phyloP scores from a whole-genome alignment of 2,329 filamentous ascomycete genomes.

The Arachnopeziza araneosa region DNA sequence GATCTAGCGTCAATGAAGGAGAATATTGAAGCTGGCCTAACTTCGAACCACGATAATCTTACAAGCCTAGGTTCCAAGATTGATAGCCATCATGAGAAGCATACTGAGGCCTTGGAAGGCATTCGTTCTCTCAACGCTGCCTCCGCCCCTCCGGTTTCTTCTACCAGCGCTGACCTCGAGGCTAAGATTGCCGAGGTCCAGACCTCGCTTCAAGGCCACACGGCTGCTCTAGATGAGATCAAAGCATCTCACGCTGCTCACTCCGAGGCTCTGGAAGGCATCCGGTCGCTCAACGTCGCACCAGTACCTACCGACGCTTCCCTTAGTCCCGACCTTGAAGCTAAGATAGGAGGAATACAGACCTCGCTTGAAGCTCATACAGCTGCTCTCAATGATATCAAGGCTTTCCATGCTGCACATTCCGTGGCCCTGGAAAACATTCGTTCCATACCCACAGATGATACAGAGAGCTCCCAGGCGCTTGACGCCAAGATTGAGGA shows the following conservation, averaged over 20 bases:
- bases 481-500: slow-evolving; percentile 8
- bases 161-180: slow-evolving; percentile 2
- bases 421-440: slow-evolving; percentile 9
- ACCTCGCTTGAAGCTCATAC: slow-evolving; percentile 10
- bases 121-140: background rate
- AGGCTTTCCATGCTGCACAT: slow-evolving; percentile 8
- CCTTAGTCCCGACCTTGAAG: slow-evolving; percentile 4
- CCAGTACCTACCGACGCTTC: background rate
- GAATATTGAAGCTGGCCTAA: slow-evolving; percentile 18
- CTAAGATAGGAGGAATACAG: slow-evolving; percentile 8
- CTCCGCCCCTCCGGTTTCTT: background rate
- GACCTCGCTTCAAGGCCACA: slow-evolving; percentile 8
- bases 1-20: slow-evolving; percentile 20
- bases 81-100: slow-evolving; percentile 8
- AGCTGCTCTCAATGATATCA: slow-evolving; percentile 12
- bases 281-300: background rate
- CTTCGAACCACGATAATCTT: slow-evolving; percentile 18
- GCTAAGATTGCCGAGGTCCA: slow-evolving; percentile 7
- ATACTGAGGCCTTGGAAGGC: slow-evolving; percentile 11
- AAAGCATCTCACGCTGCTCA: slow-evolving; percentile 6
- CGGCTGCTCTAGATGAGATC: slow-evolving; percentile 11
- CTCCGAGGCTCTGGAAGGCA: slow-evolving; percentile 5
- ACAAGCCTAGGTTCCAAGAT: slow-evolving; percentile 19
- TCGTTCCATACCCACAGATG: background rate
- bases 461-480: too few relatives aligned